These are phyloP conservation scores for Alnus glutinosa DNA, from an alignment of 306 rosid genomes.

Conservation along the genomic window DNA sequence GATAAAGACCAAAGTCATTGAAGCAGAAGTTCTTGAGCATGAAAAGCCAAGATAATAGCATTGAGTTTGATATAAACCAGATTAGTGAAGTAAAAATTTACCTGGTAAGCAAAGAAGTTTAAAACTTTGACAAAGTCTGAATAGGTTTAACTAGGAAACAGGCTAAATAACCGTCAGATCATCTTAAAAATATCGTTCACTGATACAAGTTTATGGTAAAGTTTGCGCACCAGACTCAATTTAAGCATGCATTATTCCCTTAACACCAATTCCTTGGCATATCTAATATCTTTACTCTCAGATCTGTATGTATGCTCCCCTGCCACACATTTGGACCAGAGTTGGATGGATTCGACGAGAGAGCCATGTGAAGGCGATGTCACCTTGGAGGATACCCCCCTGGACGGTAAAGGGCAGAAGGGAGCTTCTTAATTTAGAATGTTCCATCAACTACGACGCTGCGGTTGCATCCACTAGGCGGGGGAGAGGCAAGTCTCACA, in stretches of 20 bases:
- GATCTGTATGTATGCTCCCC: not conserved
- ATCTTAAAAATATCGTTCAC: not conserved
- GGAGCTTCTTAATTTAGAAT: no score
- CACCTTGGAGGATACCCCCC: no score
- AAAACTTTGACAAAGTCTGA: slow-evolving; percentile 6
- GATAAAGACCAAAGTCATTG: not conserved
- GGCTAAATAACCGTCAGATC: not conserved
- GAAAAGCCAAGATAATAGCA: slow-evolving; percentile 17
- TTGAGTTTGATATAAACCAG: slow-evolving; percentile 12
- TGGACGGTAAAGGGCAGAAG: no score
- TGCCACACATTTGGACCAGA: no score
- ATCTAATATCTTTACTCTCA: not conserved
- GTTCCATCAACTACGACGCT: no score
- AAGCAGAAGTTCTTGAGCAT: not conserved
- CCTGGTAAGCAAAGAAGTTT: slow-evolving; percentile 10
- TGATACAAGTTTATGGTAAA: not conserved
- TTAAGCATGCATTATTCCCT: slow-evolving; percentile 6
- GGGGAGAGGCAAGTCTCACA: no score
- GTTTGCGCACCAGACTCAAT: not conserved
- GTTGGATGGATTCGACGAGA: no score
- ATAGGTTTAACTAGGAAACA: not conserved
- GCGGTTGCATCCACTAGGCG: no score
- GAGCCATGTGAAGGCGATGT: no score
- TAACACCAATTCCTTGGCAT: slow-evolving; percentile 17
- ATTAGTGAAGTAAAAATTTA: slow-evolving; percentile 12